phyloP scores from a whole-genome alignment of 2,329 filamentous ascomycete species.

The Geosmithia flava region DNA sequence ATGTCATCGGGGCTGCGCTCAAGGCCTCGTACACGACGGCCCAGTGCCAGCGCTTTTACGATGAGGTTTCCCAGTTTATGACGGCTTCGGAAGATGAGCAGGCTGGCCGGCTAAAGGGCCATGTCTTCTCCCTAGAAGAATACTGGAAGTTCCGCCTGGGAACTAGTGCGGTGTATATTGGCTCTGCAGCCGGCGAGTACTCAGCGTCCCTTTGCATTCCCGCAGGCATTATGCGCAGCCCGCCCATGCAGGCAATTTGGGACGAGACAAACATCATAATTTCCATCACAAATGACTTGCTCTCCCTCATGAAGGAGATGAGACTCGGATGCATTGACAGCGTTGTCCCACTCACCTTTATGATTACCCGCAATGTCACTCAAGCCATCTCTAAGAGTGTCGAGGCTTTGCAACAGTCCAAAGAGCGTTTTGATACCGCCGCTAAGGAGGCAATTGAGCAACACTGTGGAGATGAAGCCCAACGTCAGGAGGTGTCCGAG shows the following conservation, averaged over 20 bases:
- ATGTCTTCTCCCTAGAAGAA: not conserved
- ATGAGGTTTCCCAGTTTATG: not conserved
- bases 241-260: not conserved
- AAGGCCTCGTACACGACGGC: not conserved
- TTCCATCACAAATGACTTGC: not conserved
- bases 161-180: not conserved
- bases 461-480: not conserved
- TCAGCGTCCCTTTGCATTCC: not conserved
- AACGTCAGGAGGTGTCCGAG: not conserved
- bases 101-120: not conserved
- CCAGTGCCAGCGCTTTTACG: not conserved
- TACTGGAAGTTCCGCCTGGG: not conserved
- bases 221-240: not conserved
- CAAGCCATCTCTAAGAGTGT: not conserved
- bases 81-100: not conserved
- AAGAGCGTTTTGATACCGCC: not conserved
- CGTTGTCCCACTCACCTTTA: not conserved
- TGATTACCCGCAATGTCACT: not conserved
- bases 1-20: not conserved
- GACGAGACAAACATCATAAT: not conserved
- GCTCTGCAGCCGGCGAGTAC: not conserved
- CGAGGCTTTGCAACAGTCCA: not conserved
- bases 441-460: not conserved
- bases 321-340: not conserved
- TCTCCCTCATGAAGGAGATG: not conserved